Evolutionary conservation across 345 rosid species (phyloP).

Genomic region (Brassica carinata): DNA sequence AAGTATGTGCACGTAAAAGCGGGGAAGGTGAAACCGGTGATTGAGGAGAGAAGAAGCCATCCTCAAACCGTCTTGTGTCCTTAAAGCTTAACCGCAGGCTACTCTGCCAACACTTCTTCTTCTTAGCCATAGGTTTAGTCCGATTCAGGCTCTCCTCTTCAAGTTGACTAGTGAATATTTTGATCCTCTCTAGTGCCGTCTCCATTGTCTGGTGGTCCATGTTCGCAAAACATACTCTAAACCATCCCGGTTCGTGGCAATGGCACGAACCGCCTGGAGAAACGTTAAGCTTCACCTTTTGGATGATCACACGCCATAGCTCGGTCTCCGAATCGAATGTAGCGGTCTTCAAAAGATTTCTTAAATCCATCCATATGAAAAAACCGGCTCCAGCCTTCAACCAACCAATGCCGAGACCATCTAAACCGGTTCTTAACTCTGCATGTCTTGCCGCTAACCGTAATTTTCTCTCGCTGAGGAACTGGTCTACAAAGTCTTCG

Average conservation of each 20-base stretch:
- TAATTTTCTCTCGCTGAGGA: conserved; percentile 52
- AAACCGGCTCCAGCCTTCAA: conserved; percentile 73
- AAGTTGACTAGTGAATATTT: conserved; percentile 47
- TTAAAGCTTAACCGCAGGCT: conserved; percentile 74
- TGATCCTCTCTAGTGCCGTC: conserved; percentile 67
- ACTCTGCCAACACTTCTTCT: conserved; percentile 61
- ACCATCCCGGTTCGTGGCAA: conserved; percentile 87
- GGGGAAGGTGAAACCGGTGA: conserved; percentile 77
- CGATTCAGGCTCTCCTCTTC: conserved; percentile 40
- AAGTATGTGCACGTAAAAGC: conserved; percentile 68
- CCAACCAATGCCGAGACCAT: conserved; percentile 59
- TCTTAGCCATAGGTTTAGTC: conserved; percentile 39
- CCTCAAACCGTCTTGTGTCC: conserved; percentile 54
- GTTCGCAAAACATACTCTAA: conserved; percentile 90
- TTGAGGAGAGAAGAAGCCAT: conserved; percentile 67
- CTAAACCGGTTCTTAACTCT: conserved; percentile 55
- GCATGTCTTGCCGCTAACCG: conserved; percentile 56
- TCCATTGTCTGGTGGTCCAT: conserved; percentile 82
- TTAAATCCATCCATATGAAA: conserved; percentile 85
- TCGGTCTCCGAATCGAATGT: conserved; percentile 56
- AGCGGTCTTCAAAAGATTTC: conserved; percentile 55
- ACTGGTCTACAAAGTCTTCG: conserved; percentile 60
- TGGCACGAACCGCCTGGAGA: conserved; percentile 89
- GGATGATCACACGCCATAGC: conserved; percentile 70
- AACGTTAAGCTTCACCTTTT: conserved; percentile 85